phyloP scores from a whole-genome alignment of 1,284 basidiomycete species.

The Salmacisia buchloeana region DNA sequence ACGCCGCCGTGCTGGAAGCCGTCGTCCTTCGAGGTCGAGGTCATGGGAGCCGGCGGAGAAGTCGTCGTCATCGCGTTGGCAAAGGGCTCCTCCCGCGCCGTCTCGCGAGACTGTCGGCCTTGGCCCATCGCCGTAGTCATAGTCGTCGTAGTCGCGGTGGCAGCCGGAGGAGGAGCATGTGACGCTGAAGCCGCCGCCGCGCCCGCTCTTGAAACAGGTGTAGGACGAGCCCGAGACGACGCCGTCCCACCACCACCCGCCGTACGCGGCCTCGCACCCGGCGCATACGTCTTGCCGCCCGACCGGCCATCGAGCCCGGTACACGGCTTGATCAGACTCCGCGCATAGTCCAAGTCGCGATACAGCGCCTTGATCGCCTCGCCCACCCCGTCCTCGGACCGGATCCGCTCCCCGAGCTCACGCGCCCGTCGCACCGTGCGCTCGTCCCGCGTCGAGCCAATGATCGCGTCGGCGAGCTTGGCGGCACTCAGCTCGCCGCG shows the following conservation, averaged over 20 bases:
- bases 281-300: neutral
- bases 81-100: neutral
- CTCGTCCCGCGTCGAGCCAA: constrained; percentile 72
- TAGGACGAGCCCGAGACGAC: too few relatives aligned
- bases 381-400: constrained; percentile 53
- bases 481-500: constrained; percentile 72
- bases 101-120: neutral
- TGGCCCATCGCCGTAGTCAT: neutral
- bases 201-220: neutral
- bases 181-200: neutral
- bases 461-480: constrained; percentile 68
- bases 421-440: constrained; percentile 81
- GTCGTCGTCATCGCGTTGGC: too few relatives aligned
- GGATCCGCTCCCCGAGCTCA: constrained; percentile 58
- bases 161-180: too few relatives aligned
- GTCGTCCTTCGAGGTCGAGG: too few relatives aligned
- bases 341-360: constrained; percentile 42
- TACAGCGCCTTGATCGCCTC: constrained; percentile 45
- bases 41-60: too few relatives aligned
- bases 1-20: too few relatives aligned
- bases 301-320: constrained; percentile 4
- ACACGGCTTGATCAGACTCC: constrained; percentile 30
- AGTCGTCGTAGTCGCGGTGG: neutral
- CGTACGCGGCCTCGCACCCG: neutral
- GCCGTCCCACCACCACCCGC: neutral